These are phyloP conservation scores for Exophiala mesophila DNA, from an alignment of 2,329 filamentous ascomycete genomes.

Conservation along the genomic window DNA sequence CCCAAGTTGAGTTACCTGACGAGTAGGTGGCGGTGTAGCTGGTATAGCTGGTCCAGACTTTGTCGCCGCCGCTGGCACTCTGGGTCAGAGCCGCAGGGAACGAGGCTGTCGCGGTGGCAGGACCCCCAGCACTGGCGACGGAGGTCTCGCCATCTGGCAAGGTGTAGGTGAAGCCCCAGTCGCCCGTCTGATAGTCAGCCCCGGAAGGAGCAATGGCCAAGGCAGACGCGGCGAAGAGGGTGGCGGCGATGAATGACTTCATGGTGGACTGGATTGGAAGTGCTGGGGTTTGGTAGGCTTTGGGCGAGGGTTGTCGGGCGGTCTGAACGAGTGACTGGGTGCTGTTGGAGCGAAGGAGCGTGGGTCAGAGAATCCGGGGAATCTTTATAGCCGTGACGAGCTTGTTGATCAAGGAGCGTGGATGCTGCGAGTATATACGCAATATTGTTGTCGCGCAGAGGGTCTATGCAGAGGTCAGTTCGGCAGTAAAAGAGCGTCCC, in stretches of 20 bases:
- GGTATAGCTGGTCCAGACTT: constrained; percentile 11
- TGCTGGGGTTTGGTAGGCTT: not conserved
- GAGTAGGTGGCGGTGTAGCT: constrained; percentile 17
- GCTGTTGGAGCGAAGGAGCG: not conserved
- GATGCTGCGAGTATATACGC: too few species aligned
- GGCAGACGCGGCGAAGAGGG: constrained; percentile 18
- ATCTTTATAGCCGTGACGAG: too few species aligned
- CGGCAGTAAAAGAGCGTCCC: too few species aligned
- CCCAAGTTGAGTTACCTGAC: constrained; percentile 16
- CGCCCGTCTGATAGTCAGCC: not conserved
- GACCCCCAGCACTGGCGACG: constrained; percentile 3
- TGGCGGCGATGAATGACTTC: constrained; percentile 20
- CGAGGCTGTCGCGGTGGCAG: constrained; percentile 10
- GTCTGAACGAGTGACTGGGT: constrained; percentile 1
- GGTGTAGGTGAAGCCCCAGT: constrained; percentile 19
- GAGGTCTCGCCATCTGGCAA: constrained; percentile 14
- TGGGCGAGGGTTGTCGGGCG: not conserved
- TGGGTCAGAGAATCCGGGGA: too few species aligned
- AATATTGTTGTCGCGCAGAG: too few species aligned
- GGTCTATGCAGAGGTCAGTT: too few species aligned
- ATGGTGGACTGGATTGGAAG: constrained; percentile 6
- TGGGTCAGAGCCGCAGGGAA: constrained; percentile 1
- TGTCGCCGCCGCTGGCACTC: constrained; percentile 4
- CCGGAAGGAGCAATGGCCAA: constrained; percentile 9
- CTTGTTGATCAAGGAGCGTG: too few species aligned